Conservation (phyloP, 2,329 filamentous ascomycete genomes). For the Aspergillus proliferans region DNA sequence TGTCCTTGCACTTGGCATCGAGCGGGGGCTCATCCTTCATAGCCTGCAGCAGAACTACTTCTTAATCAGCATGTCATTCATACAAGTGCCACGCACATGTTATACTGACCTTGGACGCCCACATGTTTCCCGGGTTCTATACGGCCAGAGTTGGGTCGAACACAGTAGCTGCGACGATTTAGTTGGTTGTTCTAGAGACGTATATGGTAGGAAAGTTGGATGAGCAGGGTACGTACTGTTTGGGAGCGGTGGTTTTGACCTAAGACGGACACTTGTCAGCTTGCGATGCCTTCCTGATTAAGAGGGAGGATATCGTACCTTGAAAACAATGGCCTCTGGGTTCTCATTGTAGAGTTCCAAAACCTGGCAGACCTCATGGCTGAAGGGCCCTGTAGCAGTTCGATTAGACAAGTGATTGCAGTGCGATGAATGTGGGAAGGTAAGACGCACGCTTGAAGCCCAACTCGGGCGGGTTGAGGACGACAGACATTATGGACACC, state of each 20-base stretch:
- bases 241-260: slow-evolving; percentile 98
- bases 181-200: slow-evolving; percentile 14
- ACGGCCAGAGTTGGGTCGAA: slow-evolving; percentile 91
- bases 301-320: slow-evolving; percentile 39
- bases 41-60: slow-evolving; percentile 80
- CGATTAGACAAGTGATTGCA: slow-evolving; percentile 16
- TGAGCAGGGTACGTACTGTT: slow-evolving; percentile 65
- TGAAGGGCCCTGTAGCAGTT: slow-evolving; percentile 52
- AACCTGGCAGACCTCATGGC: slow-evolving; percentile 57
- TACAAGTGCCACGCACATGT: slow-evolving; percentile 1
- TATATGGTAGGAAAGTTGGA: slow-evolving; percentile 8
- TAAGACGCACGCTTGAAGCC: slow-evolving; percentile 70
- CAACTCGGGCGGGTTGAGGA: slow-evolving; percentile 85
- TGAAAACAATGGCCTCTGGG: slow-evolving; percentile 57
- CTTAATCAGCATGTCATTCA: slow-evolving; percentile 17
- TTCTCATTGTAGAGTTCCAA: slow-evolving; percentile 55
- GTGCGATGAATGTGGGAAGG: slow-evolving; percentile 6
- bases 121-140: slow-evolving; percentile 87
- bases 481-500: slow-evolving; percentile 72
- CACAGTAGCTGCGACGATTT: slow-evolving; percentile 69
- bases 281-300: slow-evolving; percentile 11
- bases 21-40: slow-evolving; percentile 91
- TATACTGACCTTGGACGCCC: slow-evolving; percentile 73
- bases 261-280: slow-evolving; percentile 36
- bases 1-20: slow-evolving; percentile 90